Evolutionary conservation across 768 basidiomycete species (phyloP).

Genomic region (Mycena albidolilacea): DNA sequence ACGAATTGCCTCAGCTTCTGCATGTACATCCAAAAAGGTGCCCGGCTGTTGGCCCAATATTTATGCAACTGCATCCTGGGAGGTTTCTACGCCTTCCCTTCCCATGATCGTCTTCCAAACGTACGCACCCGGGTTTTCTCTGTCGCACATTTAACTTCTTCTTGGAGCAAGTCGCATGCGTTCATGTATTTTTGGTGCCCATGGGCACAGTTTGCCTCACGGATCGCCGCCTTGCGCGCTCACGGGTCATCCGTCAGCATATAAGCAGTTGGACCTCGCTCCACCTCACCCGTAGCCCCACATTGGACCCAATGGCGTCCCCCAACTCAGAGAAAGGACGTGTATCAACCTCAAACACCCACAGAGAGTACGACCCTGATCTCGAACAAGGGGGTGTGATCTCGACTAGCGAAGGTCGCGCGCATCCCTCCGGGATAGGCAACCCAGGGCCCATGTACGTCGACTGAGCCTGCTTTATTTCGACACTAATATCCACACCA

Average conservation of each 20-base stretch:
- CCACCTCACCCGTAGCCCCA: not conserved
- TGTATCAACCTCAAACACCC: constrained; percentile 10
- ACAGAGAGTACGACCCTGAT: constrained; percentile 3
- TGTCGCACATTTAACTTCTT: not conserved
- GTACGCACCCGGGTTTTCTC: not conserved
- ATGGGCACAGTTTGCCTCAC: constrained; percentile 19
- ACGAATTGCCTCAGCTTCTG: too few relatives aligned
- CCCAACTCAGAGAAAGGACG: constrained; percentile 4
- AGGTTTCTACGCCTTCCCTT: not conserved
- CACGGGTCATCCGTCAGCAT: constrained; percentile 15
- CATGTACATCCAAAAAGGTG: not conserved
- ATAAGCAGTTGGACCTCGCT: constrained; percentile 7
- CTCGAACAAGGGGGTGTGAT: not conserved
- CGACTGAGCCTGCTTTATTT: not conserved
- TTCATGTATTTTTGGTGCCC: constrained; percentile 23
- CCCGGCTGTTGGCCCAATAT: not conserved
- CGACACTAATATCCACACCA: not conserved
- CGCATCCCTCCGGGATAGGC: constrained; percentile 23
- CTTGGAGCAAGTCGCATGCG: too few relatives aligned
- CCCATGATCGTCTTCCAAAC: constrained; percentile 1
- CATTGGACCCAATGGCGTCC: constrained; percentile 4
- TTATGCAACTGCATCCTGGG: not conserved
- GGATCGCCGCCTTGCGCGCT: constrained; percentile 7
- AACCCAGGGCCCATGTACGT: constrained; percentile 27
- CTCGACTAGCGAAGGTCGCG: constrained; percentile 14